Percentiles rank a stretch among this genome's conserved stretches.
Evolutionary conservation across 306 rosid species (phyloP).

Genomic region (Quercus parvula): DNA sequence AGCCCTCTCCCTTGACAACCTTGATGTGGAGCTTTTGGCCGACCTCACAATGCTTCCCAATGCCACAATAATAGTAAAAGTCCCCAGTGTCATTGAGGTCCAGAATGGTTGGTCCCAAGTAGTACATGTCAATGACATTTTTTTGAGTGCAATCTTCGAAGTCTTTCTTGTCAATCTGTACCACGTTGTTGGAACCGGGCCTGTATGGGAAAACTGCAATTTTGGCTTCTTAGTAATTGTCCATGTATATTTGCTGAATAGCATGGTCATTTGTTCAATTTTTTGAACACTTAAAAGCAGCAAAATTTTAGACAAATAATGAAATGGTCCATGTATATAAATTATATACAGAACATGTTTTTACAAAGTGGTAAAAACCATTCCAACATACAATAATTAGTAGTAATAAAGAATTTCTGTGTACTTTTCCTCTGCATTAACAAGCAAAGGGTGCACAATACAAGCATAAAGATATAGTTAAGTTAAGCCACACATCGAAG

Average conservation of each 20-base stretch:
- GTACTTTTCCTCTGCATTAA: no score
- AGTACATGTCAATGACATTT: conserved; percentile 20
- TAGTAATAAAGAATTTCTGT: no score
- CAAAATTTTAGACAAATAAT: no score
- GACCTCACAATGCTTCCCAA: conserved; percentile 70
- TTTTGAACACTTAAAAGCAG: no score
- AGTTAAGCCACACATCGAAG: no score
- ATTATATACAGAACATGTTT: no score
- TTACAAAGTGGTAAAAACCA: no score
- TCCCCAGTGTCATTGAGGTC: conserved; percentile 40
- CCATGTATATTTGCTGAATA: background rate
- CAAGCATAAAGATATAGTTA: no score
- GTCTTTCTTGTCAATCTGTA: conserved; percentile 36
- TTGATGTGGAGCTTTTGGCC: conserved; percentile 63
- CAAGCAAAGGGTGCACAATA: no score
- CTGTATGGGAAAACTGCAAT: conserved; percentile 56
- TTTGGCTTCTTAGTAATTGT: background rate
- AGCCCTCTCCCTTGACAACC: conserved; percentile 22
- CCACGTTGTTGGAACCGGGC: conserved; percentile 42
- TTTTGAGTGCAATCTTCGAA: conserved; percentile 31
- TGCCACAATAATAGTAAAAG: conserved; percentile 45
- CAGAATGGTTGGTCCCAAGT: conserved; percentile 39
- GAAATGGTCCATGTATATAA: no score
- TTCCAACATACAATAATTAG: no score
- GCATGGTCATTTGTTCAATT: no score